Conservation (phyloP, 306 rosid genomes). For the Coriaria nepalensis region DNA sequence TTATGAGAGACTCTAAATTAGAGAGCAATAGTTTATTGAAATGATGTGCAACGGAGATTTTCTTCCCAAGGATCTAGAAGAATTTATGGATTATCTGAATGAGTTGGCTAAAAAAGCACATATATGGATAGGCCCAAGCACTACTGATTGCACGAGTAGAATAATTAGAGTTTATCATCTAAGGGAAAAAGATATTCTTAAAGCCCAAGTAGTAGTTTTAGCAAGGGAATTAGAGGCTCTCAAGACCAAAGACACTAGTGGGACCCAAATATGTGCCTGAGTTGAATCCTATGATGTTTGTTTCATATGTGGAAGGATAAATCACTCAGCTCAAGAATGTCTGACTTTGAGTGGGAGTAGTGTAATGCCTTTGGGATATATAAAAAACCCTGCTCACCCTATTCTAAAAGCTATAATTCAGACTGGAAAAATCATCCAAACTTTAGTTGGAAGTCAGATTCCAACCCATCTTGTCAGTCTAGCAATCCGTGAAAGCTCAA, state of each 20-base stretch:
- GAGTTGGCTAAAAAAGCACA: neutral
- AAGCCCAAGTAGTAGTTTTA: neutral
- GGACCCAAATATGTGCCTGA: neutral
- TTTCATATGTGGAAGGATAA: neutral
- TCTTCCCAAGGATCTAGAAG: neutral
- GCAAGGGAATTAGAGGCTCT: neutral
- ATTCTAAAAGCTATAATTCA: neutral
- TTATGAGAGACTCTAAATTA: neutral
- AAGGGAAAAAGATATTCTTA: neutral
- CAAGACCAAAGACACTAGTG: neutral
- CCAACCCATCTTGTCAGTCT: neutral
- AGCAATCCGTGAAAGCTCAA: neutral
- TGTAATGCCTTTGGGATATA: neutral
- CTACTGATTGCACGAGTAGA: neutral
- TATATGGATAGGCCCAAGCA: neutral
- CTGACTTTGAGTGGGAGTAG: neutral
- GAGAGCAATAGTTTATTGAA: neutral
- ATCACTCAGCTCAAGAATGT: neutral
- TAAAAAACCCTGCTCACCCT: neutral
- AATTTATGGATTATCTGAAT: neutral
- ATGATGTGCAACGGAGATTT: slow-evolving; percentile 1
- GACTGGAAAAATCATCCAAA: neutral
- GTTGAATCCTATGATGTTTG: neutral
- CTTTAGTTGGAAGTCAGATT: neutral
- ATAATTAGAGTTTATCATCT: neutral